These are phyloP conservation scores for Ceratobasidium sp. DNA, from an alignment of 1,284 basidiomycete species.

Conservation along the genomic window DNA sequence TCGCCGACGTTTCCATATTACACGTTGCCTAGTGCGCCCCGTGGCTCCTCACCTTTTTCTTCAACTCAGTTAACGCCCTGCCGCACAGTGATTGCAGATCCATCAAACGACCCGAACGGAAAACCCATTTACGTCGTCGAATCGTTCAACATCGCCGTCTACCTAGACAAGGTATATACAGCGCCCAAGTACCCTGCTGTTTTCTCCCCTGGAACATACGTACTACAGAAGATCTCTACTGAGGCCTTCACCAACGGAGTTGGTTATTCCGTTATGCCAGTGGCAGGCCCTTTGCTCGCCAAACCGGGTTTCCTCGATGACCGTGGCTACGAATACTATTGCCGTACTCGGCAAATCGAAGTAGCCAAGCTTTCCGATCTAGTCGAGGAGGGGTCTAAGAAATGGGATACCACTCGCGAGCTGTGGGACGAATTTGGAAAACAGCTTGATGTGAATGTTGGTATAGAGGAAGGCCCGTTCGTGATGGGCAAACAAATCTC, in stretches of 20 bases:
- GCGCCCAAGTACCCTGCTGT: slow-evolving; percentile 36
- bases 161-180: slow-evolving; percentile 48
- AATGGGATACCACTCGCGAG: slow-evolving; percentile 22
- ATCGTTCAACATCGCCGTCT: slow-evolving; percentile 46
- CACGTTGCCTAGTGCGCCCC: slow-evolving; percentile 28
- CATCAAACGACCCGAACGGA: slow-evolving; percentile 39
- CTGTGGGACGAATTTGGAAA: slow-evolving; percentile 28
- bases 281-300: slow-evolving; percentile 8
- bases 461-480: slow-evolving; percentile 11
- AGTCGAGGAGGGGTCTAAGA: slow-evolving; percentile 8
- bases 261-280: slow-evolving; percentile 29
- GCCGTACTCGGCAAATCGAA: slow-evolving; percentile 11
- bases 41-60: not conserved
- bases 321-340: slow-evolving; percentile 33
- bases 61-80: not conserved
- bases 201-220: slow-evolving; percentile 44
- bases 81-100: slow-evolving; percentile 44
- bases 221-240: slow-evolving; percentile 42
- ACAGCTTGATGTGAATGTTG: slow-evolving; percentile 21
- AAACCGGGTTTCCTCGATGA: slow-evolving; percentile 49
- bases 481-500: not conserved
- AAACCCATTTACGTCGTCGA: slow-evolving; percentile 45
- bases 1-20: slow-evolving; percentile 45
- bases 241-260: slow-evolving; percentile 36
- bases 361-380: not conserved